Evolutionary conservation across 805 yeast species (phyloP).

Genomic region (Kuraishia molischiana): DNA sequence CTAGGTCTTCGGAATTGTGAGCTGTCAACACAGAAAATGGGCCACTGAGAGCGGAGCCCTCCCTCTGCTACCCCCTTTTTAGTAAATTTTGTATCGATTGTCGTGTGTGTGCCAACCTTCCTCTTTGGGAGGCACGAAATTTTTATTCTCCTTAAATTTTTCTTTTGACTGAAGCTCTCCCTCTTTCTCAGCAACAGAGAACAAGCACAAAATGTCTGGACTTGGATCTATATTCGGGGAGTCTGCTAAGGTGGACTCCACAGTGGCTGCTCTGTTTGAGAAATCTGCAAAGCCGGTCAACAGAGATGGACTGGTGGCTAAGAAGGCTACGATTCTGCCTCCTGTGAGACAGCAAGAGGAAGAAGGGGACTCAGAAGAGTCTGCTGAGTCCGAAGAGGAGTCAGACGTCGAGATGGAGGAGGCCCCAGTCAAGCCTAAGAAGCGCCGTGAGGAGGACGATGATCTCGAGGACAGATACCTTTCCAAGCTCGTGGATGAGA

Average conservation of each 20-base stretch:
- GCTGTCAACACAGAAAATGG: too few species aligned
- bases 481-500: constrained; percentile 35
- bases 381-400: not conserved
- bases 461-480: constrained; percentile 49
- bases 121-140: too few species aligned
- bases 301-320: not conserved
- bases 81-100: too few species aligned
- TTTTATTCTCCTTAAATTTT: too few species aligned
- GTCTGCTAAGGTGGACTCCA: constrained; percentile 2
- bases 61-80: too few species aligned
- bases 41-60: too few species aligned
- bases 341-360: too few species aligned
- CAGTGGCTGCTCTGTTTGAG: constrained; percentile 1
- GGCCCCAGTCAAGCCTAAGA: constrained; percentile 6
- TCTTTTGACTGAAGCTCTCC: too few species aligned
- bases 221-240: not conserved
- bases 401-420: constrained; percentile 8
- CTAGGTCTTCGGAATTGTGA: too few species aligned
- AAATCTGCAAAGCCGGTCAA: constrained; percentile 3
- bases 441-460: constrained; percentile 17
- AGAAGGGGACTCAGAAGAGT: not conserved
- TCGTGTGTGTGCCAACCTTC: too few species aligned
- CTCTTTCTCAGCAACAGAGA: too few species aligned
- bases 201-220: not conserved
- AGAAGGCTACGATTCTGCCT: constrained; percentile 1